Evolutionary conservation across 2,329 filamentous ascomycete species (phyloP).

Genomic region (Ceratocystis alfenasii): DNA sequence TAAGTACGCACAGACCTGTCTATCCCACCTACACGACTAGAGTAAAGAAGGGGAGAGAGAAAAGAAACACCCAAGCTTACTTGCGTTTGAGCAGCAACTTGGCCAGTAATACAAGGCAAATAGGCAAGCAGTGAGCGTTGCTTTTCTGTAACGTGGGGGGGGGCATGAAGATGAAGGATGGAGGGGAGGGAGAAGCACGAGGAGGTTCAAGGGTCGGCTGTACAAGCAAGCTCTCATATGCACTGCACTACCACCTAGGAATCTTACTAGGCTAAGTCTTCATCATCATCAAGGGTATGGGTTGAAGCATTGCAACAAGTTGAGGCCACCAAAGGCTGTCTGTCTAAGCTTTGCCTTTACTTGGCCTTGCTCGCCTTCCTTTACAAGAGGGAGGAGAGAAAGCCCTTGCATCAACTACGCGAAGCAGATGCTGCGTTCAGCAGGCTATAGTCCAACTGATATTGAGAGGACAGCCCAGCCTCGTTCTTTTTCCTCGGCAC

Average conservation of each 20-base stretch:
- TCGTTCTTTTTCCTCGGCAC: not conserved
- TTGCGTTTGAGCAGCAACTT: not conserved
- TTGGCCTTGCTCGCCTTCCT: not conserved
- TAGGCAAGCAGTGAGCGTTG: not conserved
- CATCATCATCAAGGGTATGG: no score
- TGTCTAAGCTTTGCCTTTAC: not conserved
- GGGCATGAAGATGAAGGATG: not conserved
- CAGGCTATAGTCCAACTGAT: not conserved
- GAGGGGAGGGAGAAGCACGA: not conserved
- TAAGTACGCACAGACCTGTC: conserved; percentile 10
- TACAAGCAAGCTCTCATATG: not conserved
- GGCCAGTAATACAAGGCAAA: not conserved
- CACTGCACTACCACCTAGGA: not conserved
- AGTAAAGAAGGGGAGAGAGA: not conserved
- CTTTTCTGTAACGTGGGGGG: conserved; percentile 4
- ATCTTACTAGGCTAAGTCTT: no score
- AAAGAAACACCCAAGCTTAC: not conserved
- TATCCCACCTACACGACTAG: conserved; percentile 1
- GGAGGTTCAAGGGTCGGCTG: not conserved
- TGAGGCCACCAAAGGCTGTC: not conserved
- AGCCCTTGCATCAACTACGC: not conserved
- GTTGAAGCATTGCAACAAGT: not conserved
- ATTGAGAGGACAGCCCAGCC: not conserved
- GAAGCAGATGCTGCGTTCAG: not conserved
- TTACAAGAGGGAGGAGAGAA: not conserved